A percentile compares a stretch with the other conserved stretches of the same genome.
Evolutionary conservation across 257 asterid species (phyloP).

Genomic region (Nicotiana undulata): DNA sequence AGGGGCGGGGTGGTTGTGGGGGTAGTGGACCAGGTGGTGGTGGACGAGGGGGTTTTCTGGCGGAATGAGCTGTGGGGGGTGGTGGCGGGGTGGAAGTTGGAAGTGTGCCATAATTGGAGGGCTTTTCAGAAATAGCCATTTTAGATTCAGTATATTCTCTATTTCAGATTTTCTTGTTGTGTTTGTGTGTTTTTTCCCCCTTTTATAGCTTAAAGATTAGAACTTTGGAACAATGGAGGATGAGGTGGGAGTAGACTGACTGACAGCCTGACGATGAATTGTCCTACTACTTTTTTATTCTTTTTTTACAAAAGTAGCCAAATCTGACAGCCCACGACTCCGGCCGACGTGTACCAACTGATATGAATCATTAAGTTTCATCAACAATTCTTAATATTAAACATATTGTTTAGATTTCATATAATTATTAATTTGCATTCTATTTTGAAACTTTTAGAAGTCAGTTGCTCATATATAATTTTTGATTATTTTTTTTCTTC

Average conservation of each 20-base stretch:
- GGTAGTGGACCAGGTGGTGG: constrained; percentile 13
- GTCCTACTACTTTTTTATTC: neutral
- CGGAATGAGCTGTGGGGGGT: constrained; percentile 4
- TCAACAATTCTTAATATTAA: no score
- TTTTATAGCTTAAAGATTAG: neutral
- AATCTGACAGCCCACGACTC: neutral
- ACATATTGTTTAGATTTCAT: no score
- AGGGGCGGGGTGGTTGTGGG: neutral
- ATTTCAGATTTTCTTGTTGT: neutral
- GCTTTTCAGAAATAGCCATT: neutral
- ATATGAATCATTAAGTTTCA: neutral
- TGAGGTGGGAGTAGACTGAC: neutral
- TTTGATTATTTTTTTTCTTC: no score
- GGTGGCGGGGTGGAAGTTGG: constrained; percentile 16
- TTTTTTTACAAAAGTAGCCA: neutral
- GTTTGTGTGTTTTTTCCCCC: neutral
- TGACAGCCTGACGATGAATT: neutral
- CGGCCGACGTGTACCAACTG: neutral
- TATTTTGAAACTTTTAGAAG: no score
- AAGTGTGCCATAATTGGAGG: constrained; percentile 25
- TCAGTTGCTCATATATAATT: no score
- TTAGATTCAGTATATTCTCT: neutral
- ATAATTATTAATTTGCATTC: no score
- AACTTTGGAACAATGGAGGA: neutral
- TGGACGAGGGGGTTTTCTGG: constrained; percentile 32